Evolutionary conservation across 2,329 filamentous ascomycete species (phyloP).

Genomic region (Chaetomium strumarium): DNA sequence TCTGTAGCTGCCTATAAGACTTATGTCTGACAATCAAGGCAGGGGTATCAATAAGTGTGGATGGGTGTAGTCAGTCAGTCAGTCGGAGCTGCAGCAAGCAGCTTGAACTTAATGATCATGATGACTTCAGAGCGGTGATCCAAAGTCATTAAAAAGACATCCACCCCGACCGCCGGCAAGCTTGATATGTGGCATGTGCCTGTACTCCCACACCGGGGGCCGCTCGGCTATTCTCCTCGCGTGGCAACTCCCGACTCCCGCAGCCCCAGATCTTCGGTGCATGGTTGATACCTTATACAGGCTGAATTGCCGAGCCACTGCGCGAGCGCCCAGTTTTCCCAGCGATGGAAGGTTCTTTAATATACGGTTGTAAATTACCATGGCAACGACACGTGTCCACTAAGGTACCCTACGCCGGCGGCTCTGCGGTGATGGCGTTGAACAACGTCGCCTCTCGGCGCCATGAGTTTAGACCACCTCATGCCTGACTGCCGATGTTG

Average conservation of each 20-base stretch:
- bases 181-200: no score
- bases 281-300: constrained; percentile 13
- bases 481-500: no score
- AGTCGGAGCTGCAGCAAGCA: no score
- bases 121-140: no score
- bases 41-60: no score
- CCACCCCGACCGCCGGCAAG: no score
- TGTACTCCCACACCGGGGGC: no score
- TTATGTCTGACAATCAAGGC: background rate
- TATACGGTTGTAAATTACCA: constrained; percentile 9
- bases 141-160: no score
- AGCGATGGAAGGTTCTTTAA: constrained; percentile 3
- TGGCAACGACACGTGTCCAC: constrained; percentile 17
- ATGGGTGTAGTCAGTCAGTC: no score
- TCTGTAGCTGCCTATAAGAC: background rate
- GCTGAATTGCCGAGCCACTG: constrained; percentile 15
- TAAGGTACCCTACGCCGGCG: background rate
- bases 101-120: no score
- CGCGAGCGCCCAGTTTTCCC: background rate
- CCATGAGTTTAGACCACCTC: background rate
- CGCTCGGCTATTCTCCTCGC: constrained; percentile 3
- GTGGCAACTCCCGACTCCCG: constrained; percentile 10
- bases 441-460: background rate
- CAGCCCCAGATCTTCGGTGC: constrained; percentile 7
- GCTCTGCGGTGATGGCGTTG: background rate